phyloP scores from a whole-genome alignment of 208 protist species.

The Leishmania arabica region DNA sequence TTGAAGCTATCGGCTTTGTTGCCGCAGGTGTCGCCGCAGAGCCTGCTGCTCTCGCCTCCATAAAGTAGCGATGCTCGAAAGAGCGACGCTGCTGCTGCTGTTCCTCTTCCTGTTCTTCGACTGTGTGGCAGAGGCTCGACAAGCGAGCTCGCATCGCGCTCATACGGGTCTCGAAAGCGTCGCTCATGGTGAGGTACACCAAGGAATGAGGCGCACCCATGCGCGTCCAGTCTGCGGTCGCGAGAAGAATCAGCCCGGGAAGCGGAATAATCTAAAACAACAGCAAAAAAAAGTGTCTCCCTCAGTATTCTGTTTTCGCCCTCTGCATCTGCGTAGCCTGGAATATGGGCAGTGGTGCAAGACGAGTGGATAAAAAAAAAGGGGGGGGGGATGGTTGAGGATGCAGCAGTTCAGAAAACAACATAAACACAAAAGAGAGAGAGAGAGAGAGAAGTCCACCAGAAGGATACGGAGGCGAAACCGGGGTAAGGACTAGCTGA shows the following conservation, averaged over 20 bases:
- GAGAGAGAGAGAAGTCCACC: neutral
- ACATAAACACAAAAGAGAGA: neutral
- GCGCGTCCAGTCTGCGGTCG: too few relatives aligned
- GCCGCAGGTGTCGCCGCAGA: neutral
- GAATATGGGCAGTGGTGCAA: neutral
- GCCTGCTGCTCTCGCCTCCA: neutral
- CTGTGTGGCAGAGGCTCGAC: conserved; percentile 10
- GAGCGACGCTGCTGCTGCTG: neutral
- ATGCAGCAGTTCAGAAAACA: neutral
- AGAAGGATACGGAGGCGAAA: neutral
- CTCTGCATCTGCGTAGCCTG: neutral
- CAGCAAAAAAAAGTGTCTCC: neutral
- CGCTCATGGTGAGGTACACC: neutral
- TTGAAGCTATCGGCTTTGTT: neutral
- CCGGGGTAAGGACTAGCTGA: neutral
- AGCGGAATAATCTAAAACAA: neutral
- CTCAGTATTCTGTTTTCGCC: neutral
- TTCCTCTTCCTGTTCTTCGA: conserved; percentile 16
- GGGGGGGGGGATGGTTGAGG: neutral
- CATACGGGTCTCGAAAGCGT: conserved; percentile 22
- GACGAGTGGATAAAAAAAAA: neutral
- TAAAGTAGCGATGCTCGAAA: conserved; percentile 16
- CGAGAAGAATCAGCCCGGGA: neutral
- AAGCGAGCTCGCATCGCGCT: conserved; percentile 27
- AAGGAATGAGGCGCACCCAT: neutral